Conservation (phyloP, 2,329 filamentous ascomycete species). For the Cordyceps fumosorosea region DNA sequence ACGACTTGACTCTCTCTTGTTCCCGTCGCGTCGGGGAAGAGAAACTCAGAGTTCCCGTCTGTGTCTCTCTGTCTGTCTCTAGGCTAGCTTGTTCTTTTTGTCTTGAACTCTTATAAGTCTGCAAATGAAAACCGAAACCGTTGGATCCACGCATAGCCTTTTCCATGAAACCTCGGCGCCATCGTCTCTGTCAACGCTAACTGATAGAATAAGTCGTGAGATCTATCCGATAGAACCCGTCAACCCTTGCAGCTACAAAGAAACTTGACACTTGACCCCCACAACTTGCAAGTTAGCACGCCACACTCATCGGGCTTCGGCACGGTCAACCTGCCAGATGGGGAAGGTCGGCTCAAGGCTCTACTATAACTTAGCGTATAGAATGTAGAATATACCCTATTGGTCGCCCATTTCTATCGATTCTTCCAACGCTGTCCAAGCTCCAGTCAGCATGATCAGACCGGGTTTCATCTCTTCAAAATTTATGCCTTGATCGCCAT, state of each 20-base stretch:
- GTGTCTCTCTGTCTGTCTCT: not conserved
- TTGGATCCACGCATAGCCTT: not conserved
- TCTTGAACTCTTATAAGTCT: not conserved
- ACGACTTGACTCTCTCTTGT: not conserved
- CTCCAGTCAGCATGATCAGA: not conserved
- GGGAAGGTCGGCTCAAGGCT: not conserved
- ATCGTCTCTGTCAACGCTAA: not conserved
- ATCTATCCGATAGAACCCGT: not conserved
- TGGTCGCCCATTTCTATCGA: not conserved
- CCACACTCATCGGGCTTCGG: constrained; percentile 4
- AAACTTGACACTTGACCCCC: not conserved
- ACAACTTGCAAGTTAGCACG: not conserved
- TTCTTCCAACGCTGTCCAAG: not conserved
- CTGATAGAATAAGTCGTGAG: not conserved
- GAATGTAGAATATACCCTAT: not conserved
- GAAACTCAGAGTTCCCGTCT: not conserved
- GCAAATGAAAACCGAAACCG: not conserved
- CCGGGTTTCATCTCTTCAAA: not conserved
- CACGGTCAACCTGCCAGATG: constrained; percentile 4
- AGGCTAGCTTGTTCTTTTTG: not conserved
- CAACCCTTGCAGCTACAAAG: not conserved
- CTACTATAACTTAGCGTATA: not conserved
- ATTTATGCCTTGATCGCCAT: not conserved
- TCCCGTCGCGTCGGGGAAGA: not conserved
- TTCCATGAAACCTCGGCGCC: not conserved